These are phyloP conservation scores for Skeletonema menzelii DNA, from an alignment of 108 stramenopile species.

Conservation along the genomic window DNA sequence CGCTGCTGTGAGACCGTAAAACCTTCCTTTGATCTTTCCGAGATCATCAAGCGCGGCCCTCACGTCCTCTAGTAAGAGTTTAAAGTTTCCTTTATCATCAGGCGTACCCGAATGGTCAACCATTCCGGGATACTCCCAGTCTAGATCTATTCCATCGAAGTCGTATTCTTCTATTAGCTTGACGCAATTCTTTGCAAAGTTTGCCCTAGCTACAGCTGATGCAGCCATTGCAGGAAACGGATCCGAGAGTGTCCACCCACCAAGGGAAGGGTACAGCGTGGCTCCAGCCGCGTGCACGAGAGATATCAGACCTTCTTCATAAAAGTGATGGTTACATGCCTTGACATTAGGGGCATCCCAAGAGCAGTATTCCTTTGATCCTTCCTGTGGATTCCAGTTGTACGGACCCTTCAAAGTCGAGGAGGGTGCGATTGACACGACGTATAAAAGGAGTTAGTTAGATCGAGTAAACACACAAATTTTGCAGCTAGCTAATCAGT, in stretches of 20 bases:
- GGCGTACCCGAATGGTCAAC: constrained; percentile 33
- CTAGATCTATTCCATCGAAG: constrained; percentile 37
- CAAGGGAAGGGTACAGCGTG: constrained; percentile 28
- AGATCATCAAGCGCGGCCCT: constrained; percentile 36
- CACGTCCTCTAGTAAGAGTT: constrained; percentile 44
- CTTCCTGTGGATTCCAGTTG: constrained; percentile 26
- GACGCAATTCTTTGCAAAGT: constrained; percentile 22
- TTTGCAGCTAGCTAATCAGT: background rate
- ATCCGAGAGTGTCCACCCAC: constrained; percentile 40
- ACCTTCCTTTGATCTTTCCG: constrained; percentile 30
- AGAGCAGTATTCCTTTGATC: constrained; percentile 22
- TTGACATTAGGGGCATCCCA: constrained; percentile 26
- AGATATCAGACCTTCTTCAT: constrained; percentile 33
- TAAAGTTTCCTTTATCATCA: constrained; percentile 40
- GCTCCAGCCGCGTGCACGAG: constrained; percentile 41
- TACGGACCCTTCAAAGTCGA: constrained; percentile 8
- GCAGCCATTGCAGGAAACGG: constrained; percentile 28
- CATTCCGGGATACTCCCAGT: background rate
- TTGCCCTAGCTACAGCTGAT: constrained; percentile 2
- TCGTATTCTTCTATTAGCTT: constrained; percentile 29
- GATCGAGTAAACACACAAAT: background rate
- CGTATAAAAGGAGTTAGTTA: too few relatives aligned
- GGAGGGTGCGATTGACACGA: too few relatives aligned
- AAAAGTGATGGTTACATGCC: constrained; percentile 26
- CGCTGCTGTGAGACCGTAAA: constrained; percentile 47